phyloP scores from a whole-genome alignment of 2,329 filamentous ascomycete genomes.

The Cladophialophora chaetospira region DNA sequence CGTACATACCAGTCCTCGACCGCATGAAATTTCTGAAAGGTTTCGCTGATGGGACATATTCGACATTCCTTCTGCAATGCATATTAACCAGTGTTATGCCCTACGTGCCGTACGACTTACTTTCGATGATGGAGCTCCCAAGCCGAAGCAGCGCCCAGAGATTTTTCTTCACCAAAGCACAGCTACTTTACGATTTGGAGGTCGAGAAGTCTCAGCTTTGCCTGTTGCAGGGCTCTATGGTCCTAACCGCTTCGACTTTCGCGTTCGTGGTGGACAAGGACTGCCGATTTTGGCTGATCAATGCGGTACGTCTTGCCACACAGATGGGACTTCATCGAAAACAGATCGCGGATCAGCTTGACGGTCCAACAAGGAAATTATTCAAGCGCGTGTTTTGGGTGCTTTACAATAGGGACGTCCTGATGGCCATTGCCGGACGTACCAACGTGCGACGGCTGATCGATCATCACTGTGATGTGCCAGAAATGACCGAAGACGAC shows the following conservation, averaged over 20 bases:
- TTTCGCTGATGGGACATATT: not conserved
- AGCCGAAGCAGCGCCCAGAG: not conserved
- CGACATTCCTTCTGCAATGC: not conserved
- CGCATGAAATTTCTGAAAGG: not conserved
- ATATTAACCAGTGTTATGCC: not conserved
- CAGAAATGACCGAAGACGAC: not conserved
- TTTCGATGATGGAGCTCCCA: not conserved
- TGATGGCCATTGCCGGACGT: not conserved
- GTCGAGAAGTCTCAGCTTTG: slow-evolving; percentile 5
- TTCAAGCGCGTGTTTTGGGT: not conserved
- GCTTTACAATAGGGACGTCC: not conserved
- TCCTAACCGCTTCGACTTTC: slow-evolving; percentile 9
- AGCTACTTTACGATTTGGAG: slow-evolving; percentile 6
- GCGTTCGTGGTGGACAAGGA: slow-evolving; percentile 5
- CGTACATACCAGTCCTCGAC: not conserved
- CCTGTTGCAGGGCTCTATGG: slow-evolving; percentile 8
- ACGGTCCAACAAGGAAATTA: not conserved
- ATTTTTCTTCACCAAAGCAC: slow-evolving; percentile 3
- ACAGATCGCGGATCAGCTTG: not conserved
- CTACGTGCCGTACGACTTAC: not conserved
- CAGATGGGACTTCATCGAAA: not conserved
- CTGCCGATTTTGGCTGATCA: not conserved
- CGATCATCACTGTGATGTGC: not conserved
- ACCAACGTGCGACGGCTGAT: not conserved
- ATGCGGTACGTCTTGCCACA: not conserved